Percentiles rank a stretch among this genome's conserved stretches.
phyloP scores from a whole-genome alignment of 2,329 filamentous ascomycete genomes.

The Talaromyces verruculosus region DNA sequence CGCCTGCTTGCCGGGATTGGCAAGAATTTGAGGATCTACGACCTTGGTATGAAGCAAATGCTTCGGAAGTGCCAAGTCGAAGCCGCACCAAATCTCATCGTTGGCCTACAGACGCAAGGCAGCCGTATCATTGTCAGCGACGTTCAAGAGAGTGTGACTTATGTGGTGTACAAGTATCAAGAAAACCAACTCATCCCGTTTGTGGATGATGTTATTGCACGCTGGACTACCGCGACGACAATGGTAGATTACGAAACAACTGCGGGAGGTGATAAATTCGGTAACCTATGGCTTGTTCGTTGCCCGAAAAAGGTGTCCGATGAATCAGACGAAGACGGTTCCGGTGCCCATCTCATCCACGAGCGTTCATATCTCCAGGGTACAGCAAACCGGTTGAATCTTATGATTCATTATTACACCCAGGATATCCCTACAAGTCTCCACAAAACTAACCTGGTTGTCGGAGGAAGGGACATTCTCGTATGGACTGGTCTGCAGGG shows the following conservation, averaged over 20 bases:
- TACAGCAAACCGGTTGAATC: conserved; percentile 75
- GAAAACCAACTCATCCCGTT: conserved; percentile 93
- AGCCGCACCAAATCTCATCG: conserved; percentile 77
- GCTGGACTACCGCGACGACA: conserved; percentile 85
- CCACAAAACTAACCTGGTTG: conserved; percentile 82
- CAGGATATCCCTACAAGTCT: conserved; percentile 92
- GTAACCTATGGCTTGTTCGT: conserved; percentile 89
- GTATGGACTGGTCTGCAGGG: conserved; percentile 95
- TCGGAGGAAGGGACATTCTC: conserved; percentile 86
- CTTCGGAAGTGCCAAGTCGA: conserved; percentile 86
- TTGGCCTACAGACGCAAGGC: conserved; percentile 84
- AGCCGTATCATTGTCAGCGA: conserved; percentile 90
- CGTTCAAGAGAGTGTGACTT: conserved; percentile 86
- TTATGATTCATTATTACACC: conserved; percentile 85
- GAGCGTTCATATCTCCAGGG: conserved; percentile 88
- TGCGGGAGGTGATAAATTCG: conserved; percentile 95
- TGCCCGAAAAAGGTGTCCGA: conserved; percentile 82
- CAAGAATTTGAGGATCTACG: conserved; percentile 79
- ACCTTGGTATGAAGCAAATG: conserved; percentile 88
- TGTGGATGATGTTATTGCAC: conserved; percentile 80
- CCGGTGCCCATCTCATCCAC: conserved; percentile 86
- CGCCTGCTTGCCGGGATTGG: conserved; percentile 83
- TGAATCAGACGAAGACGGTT: conserved; percentile 87
- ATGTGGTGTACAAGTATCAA: conserved; percentile 87
- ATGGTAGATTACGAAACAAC: conserved; percentile 98